phyloP scores from a whole-genome alignment of 371 early-diverging fungal genomes.

The Capillidium rhysosporum region DNA sequence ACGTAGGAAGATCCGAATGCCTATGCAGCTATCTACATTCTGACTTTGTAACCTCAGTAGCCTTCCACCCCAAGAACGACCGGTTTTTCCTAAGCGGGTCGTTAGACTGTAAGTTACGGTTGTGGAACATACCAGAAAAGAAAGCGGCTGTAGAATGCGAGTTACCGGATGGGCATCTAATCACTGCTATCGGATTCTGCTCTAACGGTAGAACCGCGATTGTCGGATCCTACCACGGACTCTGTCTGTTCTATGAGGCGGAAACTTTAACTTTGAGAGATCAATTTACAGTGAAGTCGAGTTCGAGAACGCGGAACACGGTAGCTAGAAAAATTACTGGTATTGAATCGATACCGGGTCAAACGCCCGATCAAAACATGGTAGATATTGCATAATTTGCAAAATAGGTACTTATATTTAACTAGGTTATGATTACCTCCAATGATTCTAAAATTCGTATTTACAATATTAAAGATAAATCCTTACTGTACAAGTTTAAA shows the following conservation, averaged over 20 bases:
- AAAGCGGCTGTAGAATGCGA: conserved; percentile 51
- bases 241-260: conserved; percentile 55
- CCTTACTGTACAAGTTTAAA: conserved; percentile 45
- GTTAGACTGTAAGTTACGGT: conserved; percentile 52
- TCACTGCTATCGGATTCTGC: conserved; percentile 64
- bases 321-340: conserved; percentile 55
- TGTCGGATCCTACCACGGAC: conserved; percentile 59
- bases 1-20: conserved; percentile 42
- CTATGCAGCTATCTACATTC: conserved; percentile 54
- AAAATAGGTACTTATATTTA: too few relatives aligned
- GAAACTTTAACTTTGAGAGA: conserved; percentile 58
- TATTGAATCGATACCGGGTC: conserved; percentile 32
- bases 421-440: conserved; percentile 40
- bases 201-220: conserved; percentile 40
- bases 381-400: too few relatives aligned
- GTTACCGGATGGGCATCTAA: conserved; percentile 30
- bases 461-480: conserved; percentile 48
- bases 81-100: conserved; percentile 59
- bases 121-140: conserved; percentile 70
- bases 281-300: conserved; percentile 38
- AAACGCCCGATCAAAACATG: conserved; percentile 20
- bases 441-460: conserved; percentile 67
- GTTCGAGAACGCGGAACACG: conserved; percentile 20
- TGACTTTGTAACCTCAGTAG: conserved; percentile 56
- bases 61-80: conserved; percentile 74